These are phyloP conservation scores for Aurantiochytrium sp. DNA, from an alignment of 108 stramenopile genomes.

Conservation along the genomic window DNA sequence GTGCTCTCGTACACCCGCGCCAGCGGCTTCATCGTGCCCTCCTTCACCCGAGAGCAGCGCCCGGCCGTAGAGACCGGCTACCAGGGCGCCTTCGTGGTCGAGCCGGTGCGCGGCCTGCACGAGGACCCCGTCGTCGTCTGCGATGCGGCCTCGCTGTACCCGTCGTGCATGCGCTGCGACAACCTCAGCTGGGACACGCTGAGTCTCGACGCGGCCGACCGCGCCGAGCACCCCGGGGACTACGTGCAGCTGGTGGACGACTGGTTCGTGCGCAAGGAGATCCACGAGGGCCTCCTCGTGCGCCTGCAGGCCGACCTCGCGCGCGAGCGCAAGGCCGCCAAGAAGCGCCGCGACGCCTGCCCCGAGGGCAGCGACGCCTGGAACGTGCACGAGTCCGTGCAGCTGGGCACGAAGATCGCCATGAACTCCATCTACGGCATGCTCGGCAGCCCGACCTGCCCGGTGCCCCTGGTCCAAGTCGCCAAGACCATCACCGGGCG, in stretches of 20 bases:
- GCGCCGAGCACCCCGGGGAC: not conserved
- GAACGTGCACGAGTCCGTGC: not conserved
- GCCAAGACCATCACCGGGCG: not conserved
- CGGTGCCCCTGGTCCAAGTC: not conserved
- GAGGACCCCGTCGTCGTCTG: not conserved
- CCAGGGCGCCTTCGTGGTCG: not conserved
- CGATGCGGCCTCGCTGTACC: not conserved
- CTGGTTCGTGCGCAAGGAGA: not conserved
- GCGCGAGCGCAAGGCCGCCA: not conserved
- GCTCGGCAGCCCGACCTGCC: not conserved
- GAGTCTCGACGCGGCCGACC: not conserved
- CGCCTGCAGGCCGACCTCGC: not conserved
- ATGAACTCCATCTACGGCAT: not conserved
- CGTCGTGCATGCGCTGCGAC: not conserved
- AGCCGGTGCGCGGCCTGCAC: not conserved
- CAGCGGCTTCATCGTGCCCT: not conserved
- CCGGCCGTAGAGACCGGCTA: not conserved
- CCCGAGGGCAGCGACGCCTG: not conserved
- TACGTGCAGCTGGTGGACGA: not conserved
- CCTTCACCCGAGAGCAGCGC: not conserved
- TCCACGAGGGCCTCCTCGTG: not conserved
- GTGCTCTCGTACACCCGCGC: not conserved
- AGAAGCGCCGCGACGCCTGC: not conserved
- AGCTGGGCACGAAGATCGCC: not conserved
- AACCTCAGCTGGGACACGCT: not conserved